Evolutionary conservation across 805 yeast species (phyloP), one percentile per base, ranked within the genome.

Genomic region (Trichomonascus vanleenenianus): DNA sequence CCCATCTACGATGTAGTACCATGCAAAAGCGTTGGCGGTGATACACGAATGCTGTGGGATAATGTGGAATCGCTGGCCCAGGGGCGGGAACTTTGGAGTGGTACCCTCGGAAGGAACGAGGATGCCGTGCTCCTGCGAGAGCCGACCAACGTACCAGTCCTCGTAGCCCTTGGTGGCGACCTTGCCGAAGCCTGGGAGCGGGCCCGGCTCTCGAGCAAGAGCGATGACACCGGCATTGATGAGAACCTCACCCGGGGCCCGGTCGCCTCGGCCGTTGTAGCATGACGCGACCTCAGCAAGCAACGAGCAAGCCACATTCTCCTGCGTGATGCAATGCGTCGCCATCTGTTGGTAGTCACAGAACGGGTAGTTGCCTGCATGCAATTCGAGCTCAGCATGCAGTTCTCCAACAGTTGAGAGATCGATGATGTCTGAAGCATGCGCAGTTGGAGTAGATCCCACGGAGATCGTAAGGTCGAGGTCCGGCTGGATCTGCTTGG

Each of bases 401-500:
- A 53, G 42, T 32, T 39, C 32, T 2, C 35, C 33, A 14, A 51
- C 30, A 11, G 40, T 39, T 9, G 44, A 19, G 14, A 32, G 15
- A 30, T 55, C 56, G 7, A 56, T 33, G 10, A 30, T 30, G 16
- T 41, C 50, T 20, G 79, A 67, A 0, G 85, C 75, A 56, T 81
- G 85, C 3, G 84, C 78, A 0, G 91, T 84, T 39, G 93, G 93
- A 0, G 94, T 83, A 1, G 93, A 88, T 18, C 94, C 94, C 19
- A 83, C 84, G 0, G 91, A 82, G 2, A 84, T 64, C 5, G 68
- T 69, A 25, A 83, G 62, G 15, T 65, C 53, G 34, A 67, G 50
- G 2, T 73, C 66, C 20, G 19, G 11, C 43, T 71, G 71, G 3
- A 72, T 46, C 1, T 56, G 50, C 46, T 61, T 50, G 34, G 74